Evolutionary conservation across 768 basidiomycete genomes (phyloP), one percentile per base, ranked within the genome.

Genomic region (Pholiota microspora): DNA sequence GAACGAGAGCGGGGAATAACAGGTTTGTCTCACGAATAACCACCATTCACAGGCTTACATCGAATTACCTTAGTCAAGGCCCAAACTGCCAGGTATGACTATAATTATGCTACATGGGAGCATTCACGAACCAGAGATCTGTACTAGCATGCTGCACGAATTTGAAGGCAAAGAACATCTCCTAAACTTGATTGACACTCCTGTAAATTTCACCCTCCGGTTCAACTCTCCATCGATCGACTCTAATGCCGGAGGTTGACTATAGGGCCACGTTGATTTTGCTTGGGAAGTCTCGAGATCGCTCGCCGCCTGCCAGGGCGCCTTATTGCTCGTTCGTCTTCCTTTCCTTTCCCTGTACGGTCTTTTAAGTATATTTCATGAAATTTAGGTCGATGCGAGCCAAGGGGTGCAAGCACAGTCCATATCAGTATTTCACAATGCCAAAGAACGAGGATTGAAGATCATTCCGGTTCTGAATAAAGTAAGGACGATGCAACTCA

Each of bases 331-430:
- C n/a, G 81, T 82, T 63, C 54, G 68, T 62, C 23, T 10, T 7
- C 32, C 51, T 16, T 42, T 42, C 3, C 23, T 3, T 8, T 5
- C 9, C 7, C 18, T 47, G 13, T 16, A 48, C 23, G 28, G 15
- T n/a, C 15, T 28, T 23, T 13, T 15, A 28, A 34, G 32, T 10
- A 32, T 29, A 16, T 31, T 12, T 28, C 72, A n/a, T n/a, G n/a
- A n/a, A n/a, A n/a, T n/a, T n/a, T n/a, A 98, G 62, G 94, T 98
- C 2, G 97, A 99, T 65, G 92, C 93, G n/a, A 93, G 92, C 49
- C 95, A 96, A 75, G 97, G 97, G 15, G 86, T 99, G 7, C 97
- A 99, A 71, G 97, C 97, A 0, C 97, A 99, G 71, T 94, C 95
- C 12, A 85, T 99, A 50, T 96, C 92, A 0, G 96, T 98, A 4